A percentile compares a stretch with the other conserved stretches of the same genome.
Evolutionary conservation across 768 basidiomycete species (phyloP).

Genomic region (Boletus rubescentipes): DNA sequence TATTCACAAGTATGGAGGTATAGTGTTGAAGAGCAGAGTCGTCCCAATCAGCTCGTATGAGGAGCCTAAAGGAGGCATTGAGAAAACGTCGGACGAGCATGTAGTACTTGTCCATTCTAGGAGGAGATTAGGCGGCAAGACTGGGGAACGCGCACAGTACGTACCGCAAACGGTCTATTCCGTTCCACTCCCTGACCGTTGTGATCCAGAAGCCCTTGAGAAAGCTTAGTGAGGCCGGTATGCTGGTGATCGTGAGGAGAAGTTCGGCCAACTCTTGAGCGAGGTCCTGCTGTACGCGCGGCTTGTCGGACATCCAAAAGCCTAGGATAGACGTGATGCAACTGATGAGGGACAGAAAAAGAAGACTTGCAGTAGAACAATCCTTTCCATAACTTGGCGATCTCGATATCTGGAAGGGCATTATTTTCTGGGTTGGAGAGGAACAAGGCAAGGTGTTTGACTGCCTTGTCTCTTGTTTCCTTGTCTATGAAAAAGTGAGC

Average conservation of each 20-base stretch:
- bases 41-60: conserved; percentile 74
- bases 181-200: conserved; percentile 89
- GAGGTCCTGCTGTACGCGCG: conserved; percentile 90
- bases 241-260: conserved; percentile 62
- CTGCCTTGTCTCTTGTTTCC: conserved; percentile 87
- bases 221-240: conserved; percentile 66
- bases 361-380: conserved; percentile 84
- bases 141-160: conserved; percentile 16
- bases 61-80: conserved; percentile 80
- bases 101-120: conserved; percentile 95
- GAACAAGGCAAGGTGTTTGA: conserved; percentile 75
- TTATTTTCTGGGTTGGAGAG: conserved; percentile 64
- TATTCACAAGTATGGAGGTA: conserved; percentile 59
- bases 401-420: conserved; percentile 67
- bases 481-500: conserved; percentile 57
- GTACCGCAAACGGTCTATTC: conserved; percentile 87
- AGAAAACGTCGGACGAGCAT: conserved; percentile 90
- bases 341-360: not conserved
- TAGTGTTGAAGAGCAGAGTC: conserved; percentile 52
- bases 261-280: conserved; percentile 84
- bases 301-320: conserved; percentile 99
- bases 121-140: conserved; percentile 1
- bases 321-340: conserved; percentile 46
- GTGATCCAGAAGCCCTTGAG: conserved; percentile 89
- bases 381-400: conserved; percentile 96